These are phyloP conservation scores for Starmera amethionina DNA, from an alignment of 805 yeast genomes.

Conservation along the genomic window DNA sequence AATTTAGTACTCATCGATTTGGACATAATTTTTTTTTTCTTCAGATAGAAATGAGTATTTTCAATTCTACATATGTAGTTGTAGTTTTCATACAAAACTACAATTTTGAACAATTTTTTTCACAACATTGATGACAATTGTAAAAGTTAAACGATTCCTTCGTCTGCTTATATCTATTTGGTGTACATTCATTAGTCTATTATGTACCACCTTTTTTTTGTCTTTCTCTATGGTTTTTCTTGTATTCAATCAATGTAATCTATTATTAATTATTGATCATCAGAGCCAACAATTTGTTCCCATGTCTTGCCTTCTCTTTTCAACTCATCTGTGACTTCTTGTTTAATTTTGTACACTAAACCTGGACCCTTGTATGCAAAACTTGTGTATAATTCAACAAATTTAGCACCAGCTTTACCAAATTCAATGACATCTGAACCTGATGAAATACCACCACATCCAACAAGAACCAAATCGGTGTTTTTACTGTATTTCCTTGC, in stretches of 20 bases:
- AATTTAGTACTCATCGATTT: too few species aligned
- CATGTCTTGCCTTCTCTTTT: conserved; percentile 72
- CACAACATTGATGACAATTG: too few species aligned
- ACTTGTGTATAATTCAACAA: conserved; percentile 78
- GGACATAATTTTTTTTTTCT: too few species aligned
- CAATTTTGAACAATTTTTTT: too few species aligned
- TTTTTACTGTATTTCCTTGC: conserved; percentile 73
- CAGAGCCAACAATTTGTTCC: conserved; percentile 68
- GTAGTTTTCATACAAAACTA: too few species aligned
- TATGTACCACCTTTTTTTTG: too few species aligned
- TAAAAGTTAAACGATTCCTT: too few species aligned
- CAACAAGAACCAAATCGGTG: conserved; percentile 65
- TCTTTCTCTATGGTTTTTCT: too few species aligned
- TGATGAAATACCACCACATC: conserved; percentile 88
- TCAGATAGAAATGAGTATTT: too few species aligned
- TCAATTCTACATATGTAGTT: too few species aligned
- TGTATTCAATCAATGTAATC: too few species aligned
- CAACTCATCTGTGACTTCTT: conserved; percentile 50
- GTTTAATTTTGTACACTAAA: conserved; percentile 49
- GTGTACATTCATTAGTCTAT: background rate
- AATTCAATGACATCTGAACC: conserved; percentile 88
- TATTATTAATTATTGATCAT: conserved; percentile 14
- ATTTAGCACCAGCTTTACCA: conserved; percentile 91
- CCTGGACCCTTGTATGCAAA: conserved; percentile 94
- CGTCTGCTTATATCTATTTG: too few species aligned